Percentiles rank a stretch among this genome's conserved stretches.
phyloP scores from a whole-genome alignment of 768 basidiomycete genomes.

The Leccinum subgranulosum region DNA sequence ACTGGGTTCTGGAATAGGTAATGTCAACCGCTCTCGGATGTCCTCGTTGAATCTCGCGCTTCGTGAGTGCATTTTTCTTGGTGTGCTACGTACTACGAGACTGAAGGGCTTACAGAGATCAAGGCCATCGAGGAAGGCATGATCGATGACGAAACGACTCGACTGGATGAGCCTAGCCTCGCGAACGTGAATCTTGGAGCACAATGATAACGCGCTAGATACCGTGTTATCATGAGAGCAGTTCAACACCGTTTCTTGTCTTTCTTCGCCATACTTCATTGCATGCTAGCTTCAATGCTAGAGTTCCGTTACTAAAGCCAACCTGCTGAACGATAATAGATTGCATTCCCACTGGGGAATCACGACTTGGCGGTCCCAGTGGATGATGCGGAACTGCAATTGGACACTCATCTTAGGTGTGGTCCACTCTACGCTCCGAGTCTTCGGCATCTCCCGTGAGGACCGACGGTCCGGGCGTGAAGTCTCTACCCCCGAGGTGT shows the following conservation, averaged over 20 bases:
- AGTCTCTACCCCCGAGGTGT: too few species aligned
- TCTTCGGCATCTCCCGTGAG: too few species aligned
- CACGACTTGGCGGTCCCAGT: too few species aligned
- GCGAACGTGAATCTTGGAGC: not conserved
- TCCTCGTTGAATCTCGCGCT: constrained; percentile 31
- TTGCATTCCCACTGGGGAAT: too few species aligned
- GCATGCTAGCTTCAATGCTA: not conserved
- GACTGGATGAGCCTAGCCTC: not conserved
- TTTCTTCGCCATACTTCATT: not conserved
- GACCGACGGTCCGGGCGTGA: too few species aligned
- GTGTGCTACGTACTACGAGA: not conserved
- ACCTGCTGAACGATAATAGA: not conserved
- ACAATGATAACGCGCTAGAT: not conserved
- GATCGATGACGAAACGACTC: constrained; percentile 8
- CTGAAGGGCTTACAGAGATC: constrained; percentile 20
- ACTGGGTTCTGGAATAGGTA: constrained; percentile 11
- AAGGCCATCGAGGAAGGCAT: constrained; percentile 29
- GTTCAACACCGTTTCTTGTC: too few species aligned
- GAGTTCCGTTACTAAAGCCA: not conserved
- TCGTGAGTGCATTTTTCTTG: constrained; percentile 14
- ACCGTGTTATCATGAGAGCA: too few species aligned
- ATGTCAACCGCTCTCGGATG: constrained; percentile 19
- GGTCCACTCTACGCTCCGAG: too few species aligned
- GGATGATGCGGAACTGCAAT: too few species aligned
- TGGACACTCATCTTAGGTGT: too few species aligned